A percentile compares a stretch with the other conserved stretches of the same genome.
phyloP scores from a whole-genome alignment of 2,329 filamentous ascomycete genomes.

The Amauroascus verrucosus region DNA sequence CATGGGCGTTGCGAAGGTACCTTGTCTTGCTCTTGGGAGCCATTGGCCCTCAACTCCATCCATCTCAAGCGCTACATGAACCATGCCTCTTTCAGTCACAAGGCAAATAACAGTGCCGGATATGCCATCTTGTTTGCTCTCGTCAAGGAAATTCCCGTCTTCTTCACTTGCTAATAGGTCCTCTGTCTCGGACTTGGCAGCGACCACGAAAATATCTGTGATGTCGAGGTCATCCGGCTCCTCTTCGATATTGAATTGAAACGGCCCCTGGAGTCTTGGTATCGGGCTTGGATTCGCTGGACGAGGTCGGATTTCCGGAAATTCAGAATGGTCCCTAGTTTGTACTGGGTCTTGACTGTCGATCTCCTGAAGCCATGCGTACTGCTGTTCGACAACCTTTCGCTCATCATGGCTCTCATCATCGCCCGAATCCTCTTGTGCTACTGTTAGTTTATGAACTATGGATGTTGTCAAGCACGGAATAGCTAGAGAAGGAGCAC shows the following conservation, averaged over 20 bases:
- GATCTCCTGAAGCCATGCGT: conserved; percentile 49
- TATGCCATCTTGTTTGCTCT: conserved; percentile 40
- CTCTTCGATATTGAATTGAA: conserved; percentile 42
- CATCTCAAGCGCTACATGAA: conserved; percentile 52
- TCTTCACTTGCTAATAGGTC: conserved; percentile 45
- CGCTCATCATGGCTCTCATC: conserved; percentile 38
- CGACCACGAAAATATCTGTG: conserved; percentile 51
- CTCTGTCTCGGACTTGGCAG: conserved; percentile 42
- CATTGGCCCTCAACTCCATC: conserved; percentile 54
- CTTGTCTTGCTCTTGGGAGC: conserved; percentile 43
- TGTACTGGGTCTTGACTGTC: conserved; percentile 45
- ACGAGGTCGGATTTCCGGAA: conserved; percentile 45
- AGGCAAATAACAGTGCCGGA: conserved; percentile 50
- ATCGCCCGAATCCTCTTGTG: conserved; percentile 34
- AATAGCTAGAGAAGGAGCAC: conserved; percentile 62
- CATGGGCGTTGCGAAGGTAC: conserved; percentile 33
- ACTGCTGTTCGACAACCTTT: conserved; percentile 44
- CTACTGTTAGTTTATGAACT: conserved; percentile 54
- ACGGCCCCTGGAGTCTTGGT: conserved; percentile 53
- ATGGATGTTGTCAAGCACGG: conserved; percentile 75
- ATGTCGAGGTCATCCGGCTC: conserved; percentile 46
- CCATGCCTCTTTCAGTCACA: conserved; percentile 44
- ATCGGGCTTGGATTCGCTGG: conserved; percentile 46
- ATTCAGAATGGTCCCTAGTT: conserved; percentile 26
- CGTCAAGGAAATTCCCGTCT: conserved; percentile 33